phyloP scores from a whole-genome alignment of 495 filamentous ascomycete species.

The Aspergillus egyptiacus region DNA sequence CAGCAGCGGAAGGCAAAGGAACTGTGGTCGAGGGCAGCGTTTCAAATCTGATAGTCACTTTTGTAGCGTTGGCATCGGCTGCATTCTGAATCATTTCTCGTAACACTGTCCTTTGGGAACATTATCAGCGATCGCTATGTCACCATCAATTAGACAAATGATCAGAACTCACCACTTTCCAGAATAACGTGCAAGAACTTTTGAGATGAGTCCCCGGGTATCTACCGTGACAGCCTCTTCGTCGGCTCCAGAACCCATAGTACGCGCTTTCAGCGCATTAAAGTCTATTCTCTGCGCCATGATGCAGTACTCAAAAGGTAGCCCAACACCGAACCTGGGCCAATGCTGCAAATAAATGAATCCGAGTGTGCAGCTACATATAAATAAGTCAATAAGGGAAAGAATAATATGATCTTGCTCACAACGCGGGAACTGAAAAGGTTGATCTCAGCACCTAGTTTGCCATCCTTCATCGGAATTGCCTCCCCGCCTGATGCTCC shows the following conservation, averaged over 20 bases:
- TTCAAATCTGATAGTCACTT: slow-evolving; percentile 85
- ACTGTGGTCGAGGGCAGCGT: slow-evolving; percentile 73
- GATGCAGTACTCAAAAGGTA: slow-evolving; percentile 18
- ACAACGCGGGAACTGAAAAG: no score
- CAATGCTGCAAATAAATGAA: neutral
- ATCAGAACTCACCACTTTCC: slow-evolving; percentile 65
- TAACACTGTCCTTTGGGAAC: slow-evolving; percentile 49
- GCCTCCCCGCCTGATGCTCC: neutral
- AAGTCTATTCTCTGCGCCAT: slow-evolving; percentile 66
- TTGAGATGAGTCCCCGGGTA: slow-evolving; percentile 93
- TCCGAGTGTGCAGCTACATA: no score
- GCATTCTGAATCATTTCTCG: slow-evolving; percentile 97
- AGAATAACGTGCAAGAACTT: slow-evolving; percentile 90
- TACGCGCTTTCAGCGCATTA: slow-evolving; percentile 74
- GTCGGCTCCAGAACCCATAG: slow-evolving; percentile 76
- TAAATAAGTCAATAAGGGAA: no score
- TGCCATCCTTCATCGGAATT: neutral
- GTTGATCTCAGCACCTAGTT: no score
- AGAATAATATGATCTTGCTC: no score
- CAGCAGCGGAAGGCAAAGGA: slow-evolving; percentile 61
- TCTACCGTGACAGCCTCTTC: slow-evolving; percentile 99
- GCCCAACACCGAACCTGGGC: neutral
- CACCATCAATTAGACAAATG: neutral
- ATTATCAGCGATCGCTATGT: slow-evolving; percentile 5
- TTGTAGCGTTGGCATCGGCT: slow-evolving; percentile 86